Conservation (phyloP, 2,329 filamentous ascomycete species). For the Tolypocladium amazonense region DNA sequence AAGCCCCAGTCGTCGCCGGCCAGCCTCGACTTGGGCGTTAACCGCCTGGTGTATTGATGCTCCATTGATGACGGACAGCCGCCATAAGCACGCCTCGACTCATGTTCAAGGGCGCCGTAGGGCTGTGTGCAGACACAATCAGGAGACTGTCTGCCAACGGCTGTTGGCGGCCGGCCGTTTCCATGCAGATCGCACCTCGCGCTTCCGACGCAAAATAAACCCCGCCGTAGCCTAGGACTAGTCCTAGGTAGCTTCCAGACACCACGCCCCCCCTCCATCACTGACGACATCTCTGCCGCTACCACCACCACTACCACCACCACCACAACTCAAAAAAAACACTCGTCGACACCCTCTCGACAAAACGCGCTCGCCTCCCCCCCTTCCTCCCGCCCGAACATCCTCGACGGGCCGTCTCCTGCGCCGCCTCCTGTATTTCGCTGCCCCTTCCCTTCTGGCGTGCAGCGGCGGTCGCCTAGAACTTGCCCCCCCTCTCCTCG, state of each 20-base stretch:
- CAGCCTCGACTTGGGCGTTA: neutral
- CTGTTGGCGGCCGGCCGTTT: neutral
- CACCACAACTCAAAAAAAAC: constrained; percentile 7
- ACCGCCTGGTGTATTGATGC: neutral
- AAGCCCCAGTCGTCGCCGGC: neutral
- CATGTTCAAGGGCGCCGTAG: too few species aligned
- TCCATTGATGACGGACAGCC: too few species aligned
- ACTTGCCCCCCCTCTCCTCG: neutral
- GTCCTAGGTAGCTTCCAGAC: constrained; percentile 1
- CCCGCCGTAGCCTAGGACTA: constrained; percentile 12
- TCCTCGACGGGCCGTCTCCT: neutral
- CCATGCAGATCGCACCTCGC: constrained; percentile 7
- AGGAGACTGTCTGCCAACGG: neutral
- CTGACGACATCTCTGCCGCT: constrained; percentile 25
- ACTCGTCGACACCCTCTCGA: constrained; percentile 5
- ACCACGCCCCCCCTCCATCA: constrained; percentile 15
- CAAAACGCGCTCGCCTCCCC: constrained; percentile 1
- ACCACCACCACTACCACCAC: constrained; percentile 14
- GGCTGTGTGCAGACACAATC: too few species aligned
- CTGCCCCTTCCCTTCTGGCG: neutral
- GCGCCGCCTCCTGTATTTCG: neutral
- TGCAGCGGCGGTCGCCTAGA: neutral
- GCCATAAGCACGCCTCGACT: too few species aligned
- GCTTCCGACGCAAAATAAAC: constrained; percentile 9
- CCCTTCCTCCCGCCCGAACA: constrained; percentile 3